Evolutionary conservation across 768 basidiomycete species (phyloP), one percentile per base, ranked within the genome.

Genomic region (Brasilioporus rufonigricans): DNA sequence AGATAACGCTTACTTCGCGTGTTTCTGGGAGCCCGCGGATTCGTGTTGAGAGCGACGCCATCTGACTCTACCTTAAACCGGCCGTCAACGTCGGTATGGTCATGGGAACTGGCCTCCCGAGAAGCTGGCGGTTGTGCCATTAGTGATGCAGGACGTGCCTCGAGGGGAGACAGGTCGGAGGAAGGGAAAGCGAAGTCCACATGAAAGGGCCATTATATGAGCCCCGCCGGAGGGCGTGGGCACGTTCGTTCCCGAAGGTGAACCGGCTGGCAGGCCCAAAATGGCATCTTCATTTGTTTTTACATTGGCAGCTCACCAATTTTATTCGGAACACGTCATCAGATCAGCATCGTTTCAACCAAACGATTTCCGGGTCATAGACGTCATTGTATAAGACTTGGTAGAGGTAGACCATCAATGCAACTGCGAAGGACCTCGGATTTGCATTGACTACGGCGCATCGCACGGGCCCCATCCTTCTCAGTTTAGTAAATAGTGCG

Each of bases 221-320:
- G 18, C 1, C 18, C 36, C n/a, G n/a, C n/a, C n/a, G n/a, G n/a
- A n/a, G n/a, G 4, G 12, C 38, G 26, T 6, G 19, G 21, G 48
- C 61, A 63, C 61, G 53, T 65, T 65, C 55, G 64, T 59, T 4
- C 44, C 38, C 21, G 19, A 19, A 39, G 3, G 38, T 19, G n/a
- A 45, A 23, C 21, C 11, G 18, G 44, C 12, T 18, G 24, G 53
- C 33, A 36, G 36, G 9, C 23, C 18, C 9, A 38, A 23, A n/a
- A 54, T 48, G 3, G 18, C 13, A 23, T 5, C 4, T 16, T 13
- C 14, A 13, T 11, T 18, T 48, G 51, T 50, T 48, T 48, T 58
- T 18, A 27, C 27, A 29, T 29, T 26, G 16, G 5, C 43, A 27
- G 27, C 14, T 4, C 23, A 23, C 23, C 40, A 41, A 29, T 29